phyloP scores from a whole-genome alignment of 345 rosid genomes.

The Acer yangbiense region DNA sequence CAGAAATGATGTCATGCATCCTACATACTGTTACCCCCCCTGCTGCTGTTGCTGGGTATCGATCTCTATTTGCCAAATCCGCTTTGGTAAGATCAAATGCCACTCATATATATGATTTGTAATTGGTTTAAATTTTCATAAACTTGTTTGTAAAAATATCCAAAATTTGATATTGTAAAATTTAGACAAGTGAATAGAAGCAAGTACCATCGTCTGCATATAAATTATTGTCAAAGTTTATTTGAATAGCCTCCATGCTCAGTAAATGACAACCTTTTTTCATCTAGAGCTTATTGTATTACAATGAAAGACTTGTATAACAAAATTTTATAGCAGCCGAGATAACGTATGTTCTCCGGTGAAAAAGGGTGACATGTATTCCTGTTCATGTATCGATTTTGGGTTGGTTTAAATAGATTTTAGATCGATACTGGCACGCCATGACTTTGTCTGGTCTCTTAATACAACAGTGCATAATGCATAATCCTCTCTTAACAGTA shows the following conservation, averaged over 20 bases:
- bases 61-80: too few species aligned
- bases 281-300: background rate
- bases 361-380: background rate
- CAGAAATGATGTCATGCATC: slow-evolving; percentile 1
- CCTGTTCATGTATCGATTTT: background rate
- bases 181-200: background rate
- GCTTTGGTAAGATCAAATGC: slow-evolving; percentile 4
- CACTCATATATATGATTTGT: background rate
- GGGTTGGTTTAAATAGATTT: too few species aligned
- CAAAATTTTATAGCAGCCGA: too few species aligned
- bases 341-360: background rate
- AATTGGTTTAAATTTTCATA: background rate
- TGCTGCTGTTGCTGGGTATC: too few species aligned
- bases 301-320: background rate
- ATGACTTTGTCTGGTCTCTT: too few species aligned
- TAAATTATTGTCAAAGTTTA: background rate
- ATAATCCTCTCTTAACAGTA: too few species aligned
- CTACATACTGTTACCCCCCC: background rate
- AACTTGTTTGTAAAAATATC: background rate
- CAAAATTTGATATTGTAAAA: background rate
- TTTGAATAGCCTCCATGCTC: background rate
- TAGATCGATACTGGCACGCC: too few species aligned
- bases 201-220: background rate
- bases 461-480: too few species aligned
- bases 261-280: background rate